Evolutionary conservation across 2,329 filamentous ascomycete species (phyloP).

Genomic region (Phaeomoniella chlamydospora): DNA sequence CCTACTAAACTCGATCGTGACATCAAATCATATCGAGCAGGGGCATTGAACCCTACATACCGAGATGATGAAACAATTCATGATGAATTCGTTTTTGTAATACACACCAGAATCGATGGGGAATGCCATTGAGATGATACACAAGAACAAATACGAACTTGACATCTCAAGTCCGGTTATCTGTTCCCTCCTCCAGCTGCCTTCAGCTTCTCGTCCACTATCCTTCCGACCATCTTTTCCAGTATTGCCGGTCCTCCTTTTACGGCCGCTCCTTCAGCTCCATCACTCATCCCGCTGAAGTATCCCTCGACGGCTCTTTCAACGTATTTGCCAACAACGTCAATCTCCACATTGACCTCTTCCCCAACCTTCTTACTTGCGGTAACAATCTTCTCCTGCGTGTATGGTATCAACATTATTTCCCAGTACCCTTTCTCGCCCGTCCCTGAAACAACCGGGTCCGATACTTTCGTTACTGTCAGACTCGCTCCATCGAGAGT

Average conservation of each 20-base stretch:
- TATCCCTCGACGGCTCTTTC: conserved; percentile 75
- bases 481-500: conserved; percentile 88
- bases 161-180: too few species aligned
- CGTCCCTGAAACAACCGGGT: not conserved
- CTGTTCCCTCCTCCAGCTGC: too few species aligned
- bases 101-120: too few species aligned
- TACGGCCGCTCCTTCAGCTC: conserved; percentile 18
- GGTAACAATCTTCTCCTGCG: conserved; percentile 79
- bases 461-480: conserved; percentile 65
- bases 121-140: too few species aligned
- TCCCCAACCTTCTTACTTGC: conserved; percentile 67
- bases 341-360: conserved; percentile 81
- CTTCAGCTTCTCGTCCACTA: conserved; percentile 58
- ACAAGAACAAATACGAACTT: too few species aligned
- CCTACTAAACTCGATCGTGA: too few species aligned
- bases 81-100: too few species aligned
- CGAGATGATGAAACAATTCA: too few species aligned
- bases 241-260: conserved; percentile 38
- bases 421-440: conserved; percentile 73
- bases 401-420: conserved; percentile 96
- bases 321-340: conserved; percentile 56
- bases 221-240: conserved; percentile 57
- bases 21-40: too few species aligned
- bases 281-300: conserved; percentile 31
- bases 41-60: too few species aligned